Evolutionary conservation across 768 basidiomycete genomes (phyloP).

Genomic region (Trametes gibbosa): DNA sequence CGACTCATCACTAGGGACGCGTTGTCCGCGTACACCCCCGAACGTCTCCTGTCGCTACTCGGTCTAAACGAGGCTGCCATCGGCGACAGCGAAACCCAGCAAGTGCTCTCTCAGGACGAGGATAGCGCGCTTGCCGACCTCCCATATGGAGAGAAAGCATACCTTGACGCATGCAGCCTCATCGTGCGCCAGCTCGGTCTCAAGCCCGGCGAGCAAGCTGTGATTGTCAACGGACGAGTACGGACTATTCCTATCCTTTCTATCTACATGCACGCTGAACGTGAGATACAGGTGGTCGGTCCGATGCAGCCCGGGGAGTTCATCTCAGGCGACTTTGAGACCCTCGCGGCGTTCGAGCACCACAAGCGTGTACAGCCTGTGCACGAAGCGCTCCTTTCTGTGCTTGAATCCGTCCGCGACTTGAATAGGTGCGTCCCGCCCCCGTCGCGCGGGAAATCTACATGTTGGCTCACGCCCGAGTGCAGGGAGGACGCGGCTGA

Average conservation of each 20-base stretch:
- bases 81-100: slow-evolving; percentile 35
- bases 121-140: slow-evolving; percentile 35
- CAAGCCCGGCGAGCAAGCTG: slow-evolving; percentile 53
- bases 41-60: slow-evolving; percentile 40
- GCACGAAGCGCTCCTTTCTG: slow-evolving; percentile 56
- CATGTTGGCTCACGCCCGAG: not conserved
- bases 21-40: slow-evolving; percentile 40
- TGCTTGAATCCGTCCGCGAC: slow-evolving; percentile 28
- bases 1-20: slow-evolving; percentile 44
- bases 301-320: slow-evolving; percentile 65
- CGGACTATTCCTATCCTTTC: slow-evolving; percentile 23
- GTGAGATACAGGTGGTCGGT: slow-evolving; percentile 63
- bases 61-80: slow-evolving; percentile 21
- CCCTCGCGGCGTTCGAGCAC: slow-evolving; percentile 72
- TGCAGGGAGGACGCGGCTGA: slow-evolving; percentile 54
- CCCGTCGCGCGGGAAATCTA: no score
- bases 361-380: slow-evolving; percentile 68
- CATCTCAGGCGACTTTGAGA: slow-evolving; percentile 64
- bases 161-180: slow-evolving; percentile 42
- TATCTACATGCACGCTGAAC: not conserved
- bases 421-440: slow-evolving; percentile 4
- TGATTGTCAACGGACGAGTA: slow-evolving; percentile 85
- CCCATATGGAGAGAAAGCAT: slow-evolving; percentile 38
- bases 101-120: slow-evolving; percentile 35
- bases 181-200: slow-evolving; percentile 58